phyloP scores from a whole-genome alignment of 768 basidiomycete species.

The Sistotremastrum niveocremeum region DNA sequence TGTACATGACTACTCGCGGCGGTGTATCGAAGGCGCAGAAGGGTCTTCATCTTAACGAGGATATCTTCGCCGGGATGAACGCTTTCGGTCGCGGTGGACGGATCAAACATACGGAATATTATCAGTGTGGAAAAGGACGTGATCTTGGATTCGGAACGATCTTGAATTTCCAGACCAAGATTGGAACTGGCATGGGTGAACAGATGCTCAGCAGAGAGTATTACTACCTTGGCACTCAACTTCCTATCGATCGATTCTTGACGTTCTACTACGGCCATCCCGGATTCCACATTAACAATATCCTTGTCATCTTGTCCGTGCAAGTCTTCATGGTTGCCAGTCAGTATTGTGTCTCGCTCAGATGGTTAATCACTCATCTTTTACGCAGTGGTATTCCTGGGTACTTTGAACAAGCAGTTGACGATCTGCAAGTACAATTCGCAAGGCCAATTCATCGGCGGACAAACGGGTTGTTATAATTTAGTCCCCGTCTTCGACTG shows the following conservation, averaged over 20 bases:
- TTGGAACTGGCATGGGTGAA: constrained; percentile 99
- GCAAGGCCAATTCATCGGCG: constrained; percentile 58
- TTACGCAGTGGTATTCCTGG: constrained; percentile 77
- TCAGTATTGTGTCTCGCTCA: constrained; percentile 26
- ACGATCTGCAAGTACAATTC: constrained; percentile 68
- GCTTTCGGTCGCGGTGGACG: constrained; percentile 92
- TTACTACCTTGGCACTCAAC: constrained; percentile 95
- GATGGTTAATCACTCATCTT: constrained; percentile 8
- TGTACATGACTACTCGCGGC: constrained; percentile 97
- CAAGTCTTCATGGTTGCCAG: constrained; percentile 89
- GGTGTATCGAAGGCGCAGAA: constrained; percentile 99
- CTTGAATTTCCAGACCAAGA: constrained; percentile 99
- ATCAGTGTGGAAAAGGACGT: constrained; percentile 96
- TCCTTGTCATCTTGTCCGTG: constrained; percentile 93
- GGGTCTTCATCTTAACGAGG: constrained; percentile 97
- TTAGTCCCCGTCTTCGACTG: constrained; percentile 86
- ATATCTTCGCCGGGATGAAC: constrained; percentile 99
- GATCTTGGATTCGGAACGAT: constrained; percentile 99
- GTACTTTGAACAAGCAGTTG: constrained; percentile 76
- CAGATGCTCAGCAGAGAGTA: constrained; percentile 99
- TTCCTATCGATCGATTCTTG: constrained; percentile 95
- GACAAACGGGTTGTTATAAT: constrained; percentile 86
- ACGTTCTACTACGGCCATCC: constrained; percentile 99
- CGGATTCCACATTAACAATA: constrained; percentile 99
- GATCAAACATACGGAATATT: constrained; percentile 99